phyloP scores from a whole-genome alignment of 1,284 basidiomycete species.

The Schizophyllum commune region DNA sequence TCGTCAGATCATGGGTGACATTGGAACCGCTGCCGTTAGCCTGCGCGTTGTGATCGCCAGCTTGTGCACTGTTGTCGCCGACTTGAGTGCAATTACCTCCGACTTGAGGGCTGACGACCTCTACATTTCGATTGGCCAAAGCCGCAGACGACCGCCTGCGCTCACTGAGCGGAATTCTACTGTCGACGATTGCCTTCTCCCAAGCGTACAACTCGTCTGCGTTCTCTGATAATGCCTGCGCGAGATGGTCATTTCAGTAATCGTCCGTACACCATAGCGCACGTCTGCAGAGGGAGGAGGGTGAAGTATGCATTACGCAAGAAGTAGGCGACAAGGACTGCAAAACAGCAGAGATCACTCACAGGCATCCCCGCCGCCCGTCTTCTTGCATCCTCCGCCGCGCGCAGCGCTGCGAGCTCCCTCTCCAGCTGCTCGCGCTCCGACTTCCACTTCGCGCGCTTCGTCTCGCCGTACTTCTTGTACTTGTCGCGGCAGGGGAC shows the following conservation, averaged over 20 bases:
- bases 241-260: background rate
- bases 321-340: too few species aligned
- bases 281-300: too few species aligned
- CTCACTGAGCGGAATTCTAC: constrained; percentile 17
- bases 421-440: constrained; percentile 36
- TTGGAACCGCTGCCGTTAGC: background rate
- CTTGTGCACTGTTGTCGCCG: background rate
- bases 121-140: background rate
- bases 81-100: background rate
- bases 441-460: constrained; percentile 44
- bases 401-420: constrained; percentile 30
- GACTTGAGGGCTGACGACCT: too few species aligned
- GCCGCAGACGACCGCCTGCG: background rate
- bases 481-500: constrained; percentile 41
- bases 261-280: too few species aligned
- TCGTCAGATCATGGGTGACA: background rate
- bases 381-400: constrained; percentile 32
- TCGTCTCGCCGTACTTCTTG: constrained; percentile 44
- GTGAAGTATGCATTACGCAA: too few species aligned
- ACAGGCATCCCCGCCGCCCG: constrained; percentile 28
- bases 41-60: constrained; percentile 1
- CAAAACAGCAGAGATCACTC: too few species aligned
- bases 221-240: constrained; percentile 23
- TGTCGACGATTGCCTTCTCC: constrained; percentile 28
- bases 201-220: constrained; percentile 28